Evolutionary conservation across 2,329 filamentous ascomycete species (phyloP).

Genomic region (Pleoardoris graminearum): DNA sequence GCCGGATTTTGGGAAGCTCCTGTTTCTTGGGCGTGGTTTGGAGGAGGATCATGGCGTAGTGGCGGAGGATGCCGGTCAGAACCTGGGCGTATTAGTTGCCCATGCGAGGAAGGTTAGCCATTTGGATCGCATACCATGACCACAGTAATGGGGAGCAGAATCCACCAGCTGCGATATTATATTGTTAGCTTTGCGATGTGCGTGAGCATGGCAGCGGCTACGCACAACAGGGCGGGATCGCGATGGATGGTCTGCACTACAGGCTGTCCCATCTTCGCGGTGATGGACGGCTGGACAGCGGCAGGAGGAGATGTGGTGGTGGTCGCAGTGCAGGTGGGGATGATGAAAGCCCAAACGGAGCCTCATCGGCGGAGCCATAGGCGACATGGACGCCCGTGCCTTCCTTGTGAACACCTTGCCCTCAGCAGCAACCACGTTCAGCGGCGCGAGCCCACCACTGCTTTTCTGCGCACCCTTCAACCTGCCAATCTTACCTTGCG

Average conservation of each 20-base stretch:
- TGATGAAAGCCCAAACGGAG: slow-evolving; percentile 31
- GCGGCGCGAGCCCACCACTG: neutral
- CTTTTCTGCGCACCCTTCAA: neutral
- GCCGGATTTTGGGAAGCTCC: slow-evolving; percentile 74
- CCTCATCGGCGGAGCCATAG: slow-evolving; percentile 28
- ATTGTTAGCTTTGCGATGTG: slow-evolving; percentile 24
- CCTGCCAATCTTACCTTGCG: neutral
- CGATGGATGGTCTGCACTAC: slow-evolving; percentile 93
- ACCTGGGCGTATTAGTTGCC: slow-evolving; percentile 63
- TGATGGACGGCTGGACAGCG: slow-evolving; percentile 20
- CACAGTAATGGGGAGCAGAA: slow-evolving; percentile 92
- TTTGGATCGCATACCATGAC: slow-evolving; percentile 94
- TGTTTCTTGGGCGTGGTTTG: slow-evolving; percentile 81
- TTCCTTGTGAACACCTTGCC: slow-evolving; percentile 44
- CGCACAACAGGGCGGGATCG: slow-evolving; percentile 97
- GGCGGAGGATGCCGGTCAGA: slow-evolving; percentile 89
- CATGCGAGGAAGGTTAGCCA: no score
- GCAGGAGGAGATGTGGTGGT: slow-evolving; percentile 16
- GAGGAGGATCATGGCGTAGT: slow-evolving; percentile 94
- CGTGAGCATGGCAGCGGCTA: slow-evolving; percentile 15
- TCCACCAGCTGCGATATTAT: slow-evolving; percentile 79
- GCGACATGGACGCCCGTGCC: slow-evolving; percentile 31
- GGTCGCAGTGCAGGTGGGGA: slow-evolving; percentile 23
- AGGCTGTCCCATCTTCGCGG: slow-evolving; percentile 73
- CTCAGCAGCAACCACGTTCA: slow-evolving; percentile 21